Conservation (phyloP, 2,329 filamentous ascomycete species). For the Cytospora leucostoma region DNA sequence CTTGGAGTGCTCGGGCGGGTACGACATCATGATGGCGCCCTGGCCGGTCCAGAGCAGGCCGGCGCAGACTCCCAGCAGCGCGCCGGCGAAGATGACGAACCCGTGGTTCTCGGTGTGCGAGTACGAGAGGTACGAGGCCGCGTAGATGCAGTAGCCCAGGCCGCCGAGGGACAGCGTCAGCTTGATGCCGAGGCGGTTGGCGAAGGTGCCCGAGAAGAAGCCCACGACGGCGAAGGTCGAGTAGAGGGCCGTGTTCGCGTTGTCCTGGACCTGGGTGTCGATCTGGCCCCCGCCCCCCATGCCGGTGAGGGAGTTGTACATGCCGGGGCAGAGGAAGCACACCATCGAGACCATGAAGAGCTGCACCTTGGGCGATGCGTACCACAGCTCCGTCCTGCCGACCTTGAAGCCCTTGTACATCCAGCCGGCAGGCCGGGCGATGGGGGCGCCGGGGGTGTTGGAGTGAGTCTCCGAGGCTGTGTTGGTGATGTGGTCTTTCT, state of each 20-base stretch:
- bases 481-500: conserved; percentile 1
- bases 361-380: conserved; percentile 73
- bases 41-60: conserved; percentile 82
- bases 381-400: conserved; percentile 58
- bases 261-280: conserved; percentile 56
- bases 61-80: conserved; percentile 75
- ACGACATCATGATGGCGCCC: conserved; percentile 87
- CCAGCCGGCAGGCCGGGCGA: conserved; percentile 56
- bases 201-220: conserved; percentile 74
- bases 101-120: conserved; percentile 67
- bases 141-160: conserved; percentile 75
- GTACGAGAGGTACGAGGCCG: conserved; percentile 69
- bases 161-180: conserved; percentile 71
- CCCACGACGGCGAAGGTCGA: conserved; percentile 59
- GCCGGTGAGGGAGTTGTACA: conserved; percentile 66
- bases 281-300: conserved; percentile 62
- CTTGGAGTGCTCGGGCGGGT: conserved; percentile 78
- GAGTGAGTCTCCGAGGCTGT: neutral
- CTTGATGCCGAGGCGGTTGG: conserved; percentile 73
- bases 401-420: conserved; percentile 66
- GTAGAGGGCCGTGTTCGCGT: conserved; percentile 55
- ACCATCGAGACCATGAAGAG: conserved; percentile 70
- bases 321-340: conserved; percentile 67
- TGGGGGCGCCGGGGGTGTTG: conserved; percentile 1
- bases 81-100: conserved; percentile 76